Conservation (phyloP, 2,329 filamentous ascomycete species). For the Paecilomyces sp. region DNA sequence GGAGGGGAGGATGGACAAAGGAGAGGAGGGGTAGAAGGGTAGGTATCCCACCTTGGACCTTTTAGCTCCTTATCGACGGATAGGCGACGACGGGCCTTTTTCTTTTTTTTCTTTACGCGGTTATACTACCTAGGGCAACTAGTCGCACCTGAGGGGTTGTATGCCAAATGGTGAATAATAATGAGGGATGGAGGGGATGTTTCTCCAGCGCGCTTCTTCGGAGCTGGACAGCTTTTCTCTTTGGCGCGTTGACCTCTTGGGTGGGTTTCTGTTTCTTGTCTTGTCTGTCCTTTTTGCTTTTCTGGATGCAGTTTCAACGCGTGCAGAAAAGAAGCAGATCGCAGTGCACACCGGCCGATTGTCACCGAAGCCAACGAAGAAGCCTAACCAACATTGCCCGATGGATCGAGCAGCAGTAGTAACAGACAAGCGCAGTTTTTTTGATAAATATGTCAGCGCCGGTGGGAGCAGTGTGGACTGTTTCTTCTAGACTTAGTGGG, state of each 20-base stretch:
- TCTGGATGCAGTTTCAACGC: neutral
- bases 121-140: neutral
- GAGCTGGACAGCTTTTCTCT: neutral
- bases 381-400: neutral
- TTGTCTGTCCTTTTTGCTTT: neutral
- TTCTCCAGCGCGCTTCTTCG: neutral
- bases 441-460: neutral
- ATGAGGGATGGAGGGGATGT: neutral
- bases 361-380: neutral
- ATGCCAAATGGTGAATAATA: neutral
- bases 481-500: neutral
- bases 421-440: neutral
- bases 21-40: neutral
- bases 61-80: constrained; percentile 1
- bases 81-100: neutral
- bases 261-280: neutral
- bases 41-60: neutral
- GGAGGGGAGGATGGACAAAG: neutral
- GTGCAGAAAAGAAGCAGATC: neutral
- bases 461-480: neutral
- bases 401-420: neutral
- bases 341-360: neutral
- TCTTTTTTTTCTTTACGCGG: neutral
- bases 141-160: neutral
- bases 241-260: neutral